Evolutionary conservation across 176 grass and related monocot genomes (phyloP), one percentile per base, ranked within the genome.

Genomic region (Otatea glauca): DNA sequence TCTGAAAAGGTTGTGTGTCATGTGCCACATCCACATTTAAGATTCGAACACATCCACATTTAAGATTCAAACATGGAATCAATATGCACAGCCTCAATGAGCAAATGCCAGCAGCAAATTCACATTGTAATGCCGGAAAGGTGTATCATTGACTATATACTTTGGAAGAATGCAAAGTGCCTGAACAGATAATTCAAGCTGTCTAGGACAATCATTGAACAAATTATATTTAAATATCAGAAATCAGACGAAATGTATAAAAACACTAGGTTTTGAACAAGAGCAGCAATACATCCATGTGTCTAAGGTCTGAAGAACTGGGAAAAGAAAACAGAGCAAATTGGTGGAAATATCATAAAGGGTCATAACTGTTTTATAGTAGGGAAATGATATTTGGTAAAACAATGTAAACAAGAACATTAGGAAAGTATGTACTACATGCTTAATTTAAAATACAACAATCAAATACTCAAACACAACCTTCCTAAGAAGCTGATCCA

Each of bases 401-500:
- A 69, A 9, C 15, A 70, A 55, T 20, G 25, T 20, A 66, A 48
- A 7, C 50, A 47, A 58, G 20, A 54, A 60, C 35, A 87, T 68
- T 81, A 82, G 29, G 37, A 58, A 60, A 61, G 5, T 37, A 84
- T 45, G 23, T 3, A 49, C 23, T 42, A n/a, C 8, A 24, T 16
- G 11, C 4, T 78, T 74, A 47, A 66, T 20, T 60, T 58, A 44
- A 59, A 38, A 78, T 65, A 35, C 9, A 35, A 59, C 17, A 29
- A 62, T 67, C n/a, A 81, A 60, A 70, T 85, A 68, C 23, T 75
- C 85, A 23, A 72, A 53, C 25, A 70, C 29, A 81, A n/a, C 50
- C 21, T 76, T 41, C 9, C 44, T 51, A 75, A 60, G 6, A 89
- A 25, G 60, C 10, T 38, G 50, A 81, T 56, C 18, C 42, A 58